phyloP scores from a whole-genome alignment of 495 filamentous ascomycete species.

The Hypoxylon lienhwacheense region DNA sequence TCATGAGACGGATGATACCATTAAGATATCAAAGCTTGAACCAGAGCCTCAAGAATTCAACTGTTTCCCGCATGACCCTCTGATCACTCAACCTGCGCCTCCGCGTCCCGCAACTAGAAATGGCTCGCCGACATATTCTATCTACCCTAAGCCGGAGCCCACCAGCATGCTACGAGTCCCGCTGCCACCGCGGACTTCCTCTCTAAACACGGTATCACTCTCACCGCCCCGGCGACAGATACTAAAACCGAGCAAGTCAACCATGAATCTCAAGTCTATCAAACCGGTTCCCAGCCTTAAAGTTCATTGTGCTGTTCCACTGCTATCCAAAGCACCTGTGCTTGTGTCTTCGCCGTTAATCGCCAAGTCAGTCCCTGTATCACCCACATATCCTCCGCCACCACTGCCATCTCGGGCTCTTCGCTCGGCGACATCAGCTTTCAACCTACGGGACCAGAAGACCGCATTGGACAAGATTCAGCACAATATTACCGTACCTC shows the following conservation, averaged over 20 bases:
- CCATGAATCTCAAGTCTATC: slow-evolving; percentile 17
- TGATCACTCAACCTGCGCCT: slow-evolving; percentile 4
- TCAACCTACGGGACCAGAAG: slow-evolving; percentile 28
- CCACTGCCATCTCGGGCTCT: slow-evolving; percentile 18
- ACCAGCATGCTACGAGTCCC: background rate
- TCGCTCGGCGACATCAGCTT: slow-evolving; percentile 24
- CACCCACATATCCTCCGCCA: slow-evolving; percentile 32
- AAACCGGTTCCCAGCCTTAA: slow-evolving; percentile 12
- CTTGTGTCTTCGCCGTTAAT: slow-evolving; percentile 1
- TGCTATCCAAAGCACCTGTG: slow-evolving; percentile 1
- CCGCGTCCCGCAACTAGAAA: slow-evolving; percentile 18
- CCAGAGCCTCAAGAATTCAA: background rate
- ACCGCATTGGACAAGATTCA: background rate
- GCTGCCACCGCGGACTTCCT: slow-evolving; percentile 38
- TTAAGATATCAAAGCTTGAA: slow-evolving; percentile 7
- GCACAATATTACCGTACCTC: slow-evolving; percentile 13
- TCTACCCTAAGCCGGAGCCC: slow-evolving; percentile 30
- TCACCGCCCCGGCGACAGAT: slow-evolving; percentile 21
- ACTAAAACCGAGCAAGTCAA: slow-evolving; percentile 23
- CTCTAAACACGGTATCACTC: slow-evolving; percentile 22
- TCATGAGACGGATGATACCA: slow-evolving; percentile 13
- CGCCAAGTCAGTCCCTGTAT: slow-evolving; percentile 21
- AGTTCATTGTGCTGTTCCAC: background rate
- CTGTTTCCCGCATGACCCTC: background rate
- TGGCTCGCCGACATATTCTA: slow-evolving; percentile 23